Evolutionary conservation across 495 filamentous ascomycete genomes (phyloP), one percentile per base, ranked within the genome.

Genomic region (Amniculicola lignicola): DNA sequence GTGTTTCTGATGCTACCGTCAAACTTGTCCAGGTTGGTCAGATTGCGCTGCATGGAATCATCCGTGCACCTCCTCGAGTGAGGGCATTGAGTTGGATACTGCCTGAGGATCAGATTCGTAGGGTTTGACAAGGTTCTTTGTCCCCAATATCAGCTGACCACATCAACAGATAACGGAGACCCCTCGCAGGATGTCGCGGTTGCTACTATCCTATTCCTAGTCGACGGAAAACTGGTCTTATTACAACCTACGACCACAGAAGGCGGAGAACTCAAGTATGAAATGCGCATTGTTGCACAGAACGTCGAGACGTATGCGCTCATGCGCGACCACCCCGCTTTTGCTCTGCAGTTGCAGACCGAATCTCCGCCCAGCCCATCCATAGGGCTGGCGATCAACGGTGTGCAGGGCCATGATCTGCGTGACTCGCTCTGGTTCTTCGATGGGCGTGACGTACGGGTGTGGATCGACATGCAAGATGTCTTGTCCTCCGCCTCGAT

Each of bases 1-100:
- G 75, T 44, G 81, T 86, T 0, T 75, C 81, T 12, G 75, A 68
- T 48, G 82, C 82, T 25, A 73, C 77, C 7, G 80, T 95, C n/a
- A 82, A 80, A 40, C 79, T 97, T 22, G 80, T 95, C 15, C 88
- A 92, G 61, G 91, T 97, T 22, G 93, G 94, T 14, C 94, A 96
- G 66, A 97, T 97, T 52, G 90, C 90, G 21, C 90, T 99, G 60
- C 85, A 97, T 69, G 94, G 94, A 27, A 96, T 99, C 62, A 91
- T 99, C 6, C 76, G 91, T 56, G 92, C 94, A 12, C 94, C 94
- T 5, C 88, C 89, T 15, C 79, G 94, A 60, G 94, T 99, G 2
- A 81, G 94, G 54, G 85, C 92, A 4, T 82, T 99, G 39, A 95
- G 89, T 72, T 99, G 94, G 94, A 87, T 97, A 41, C 68, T 97